Evolutionary conservation across 257 asterid species (phyloP).

Genomic region (Leonotis leonurus): DNA sequence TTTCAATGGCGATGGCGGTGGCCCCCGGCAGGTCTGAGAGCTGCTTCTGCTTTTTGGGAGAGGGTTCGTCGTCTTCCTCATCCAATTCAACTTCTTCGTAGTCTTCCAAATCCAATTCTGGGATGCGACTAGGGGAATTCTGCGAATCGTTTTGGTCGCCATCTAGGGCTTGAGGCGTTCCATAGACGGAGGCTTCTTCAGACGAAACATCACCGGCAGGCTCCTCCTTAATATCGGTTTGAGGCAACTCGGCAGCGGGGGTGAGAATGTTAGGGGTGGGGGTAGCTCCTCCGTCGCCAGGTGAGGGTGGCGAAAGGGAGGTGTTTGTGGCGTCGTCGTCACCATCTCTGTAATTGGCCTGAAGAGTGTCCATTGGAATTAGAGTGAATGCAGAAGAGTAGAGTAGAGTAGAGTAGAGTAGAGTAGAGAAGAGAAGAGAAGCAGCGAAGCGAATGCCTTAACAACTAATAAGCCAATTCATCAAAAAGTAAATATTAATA

Average conservation of each 20-base stretch:
- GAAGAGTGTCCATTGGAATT: constrained; percentile 44
- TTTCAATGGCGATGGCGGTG: constrained; percentile 9
- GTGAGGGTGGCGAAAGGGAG: constrained; percentile 23
- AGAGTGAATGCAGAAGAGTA: not conserved
- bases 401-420: too few species aligned
- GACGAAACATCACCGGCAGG: constrained; percentile 32
- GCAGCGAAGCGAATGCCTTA: too few species aligned
- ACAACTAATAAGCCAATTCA: too few species aligned
- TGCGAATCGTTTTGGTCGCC: constrained; percentile 20
- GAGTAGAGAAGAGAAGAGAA: too few species aligned
- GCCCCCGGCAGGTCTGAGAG: constrained; percentile 30
- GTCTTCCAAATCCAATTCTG: constrained; percentile 31
- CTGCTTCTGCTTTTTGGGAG: constrained; percentile 57
- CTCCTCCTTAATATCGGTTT: constrained; percentile 28
- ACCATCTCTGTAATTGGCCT: constrained; percentile 38
- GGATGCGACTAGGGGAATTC: constrained; percentile 23
- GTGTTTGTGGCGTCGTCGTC: constrained; percentile 28
- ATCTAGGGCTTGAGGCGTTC: constrained; percentile 20
- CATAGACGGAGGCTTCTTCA: constrained; percentile 32
- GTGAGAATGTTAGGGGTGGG: not conserved
- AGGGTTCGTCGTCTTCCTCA: constrained; percentile 49
- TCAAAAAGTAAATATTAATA: too few species aligned
- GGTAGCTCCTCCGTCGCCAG: constrained; percentile 15
- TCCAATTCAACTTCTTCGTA: constrained; percentile 30
- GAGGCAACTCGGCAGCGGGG: constrained; percentile 12